Evolutionary conservation across 73 alveolate species (phyloP), one percentile per base, ranked within the genome.

Genomic region (Paramecium tetraurelia): DNA sequence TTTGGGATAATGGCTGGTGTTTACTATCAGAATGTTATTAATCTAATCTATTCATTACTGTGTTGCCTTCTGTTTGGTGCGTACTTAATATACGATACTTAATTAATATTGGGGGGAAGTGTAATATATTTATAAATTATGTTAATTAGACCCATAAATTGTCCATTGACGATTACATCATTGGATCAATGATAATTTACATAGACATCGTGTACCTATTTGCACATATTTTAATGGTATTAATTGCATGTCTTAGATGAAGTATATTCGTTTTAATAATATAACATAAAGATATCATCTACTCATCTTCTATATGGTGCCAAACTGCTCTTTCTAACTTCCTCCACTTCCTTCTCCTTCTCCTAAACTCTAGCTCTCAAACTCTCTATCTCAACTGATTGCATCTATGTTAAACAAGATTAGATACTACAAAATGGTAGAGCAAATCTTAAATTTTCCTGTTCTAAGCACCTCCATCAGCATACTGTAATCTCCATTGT

Each of bases 31-130:
- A 58, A 58, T 18, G 85, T 86, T 18, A 40, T 68, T 11, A 41
- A 93, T 44, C 24, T 90, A 3, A 12, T 92, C 0, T 92, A 89
- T 59, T 92, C 93, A 35, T 87, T 59, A n/a, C 31, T 93, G 4
- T 90, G 92, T 8, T 70, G 85, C 21, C 59, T 93, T 12, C 41
- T 93, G 12, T 93, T 75, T 70, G 88, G 93, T 33, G 63, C 59
- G 12, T 93, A 72, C 59, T 53, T 93, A 80, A 92, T 93, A 21
- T 93, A 93, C 58, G 96, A 93, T 43, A 93, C 96, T 14, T 75
- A 93, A 40, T 58, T 93, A 48, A 92, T 93, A 18, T 93, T 94
- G 1, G 95, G 95, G 4, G 93, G 93, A 58, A 92, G 95, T 44
- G 90, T 80, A 80, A 41, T 10, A 38, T 10, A 36, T 80, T 41